These are phyloP conservation scores for Colletotrichum sp. DNA, from an alignment of 2,329 filamentous ascomycete species.

Conservation along the genomic window DNA sequence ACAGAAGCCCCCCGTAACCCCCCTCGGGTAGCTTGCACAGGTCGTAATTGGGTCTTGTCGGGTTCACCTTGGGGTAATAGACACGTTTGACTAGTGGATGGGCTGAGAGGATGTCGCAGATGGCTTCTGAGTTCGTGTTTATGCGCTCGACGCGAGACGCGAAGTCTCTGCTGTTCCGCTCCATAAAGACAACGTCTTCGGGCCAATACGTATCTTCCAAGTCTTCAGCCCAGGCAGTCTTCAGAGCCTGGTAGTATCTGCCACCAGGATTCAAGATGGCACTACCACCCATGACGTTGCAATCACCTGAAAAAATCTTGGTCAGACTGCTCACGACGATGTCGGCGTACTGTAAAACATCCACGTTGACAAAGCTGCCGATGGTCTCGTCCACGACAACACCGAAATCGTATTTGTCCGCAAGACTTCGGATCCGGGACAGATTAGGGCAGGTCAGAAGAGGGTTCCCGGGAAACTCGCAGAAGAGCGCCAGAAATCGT, in stretches of 20 bases:
- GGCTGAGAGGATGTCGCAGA: constrained; percentile 72
- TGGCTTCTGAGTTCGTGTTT: constrained; percentile 83
- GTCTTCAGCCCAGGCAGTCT: constrained; percentile 64
- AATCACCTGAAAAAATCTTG: constrained; percentile 96
- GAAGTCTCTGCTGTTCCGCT: constrained; percentile 95
- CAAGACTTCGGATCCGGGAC: constrained; percentile 77
- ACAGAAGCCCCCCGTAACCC: constrained; percentile 90
- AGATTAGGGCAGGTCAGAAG: constrained; percentile 86
- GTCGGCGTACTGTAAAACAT: constrained; percentile 88
- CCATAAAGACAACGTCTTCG: constrained; percentile 93
- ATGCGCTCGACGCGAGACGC: constrained; percentile 80
- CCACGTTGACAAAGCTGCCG: constrained; percentile 94
- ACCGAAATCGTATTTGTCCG: constrained; percentile 84
- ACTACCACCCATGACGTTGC: constrained; percentile 96
- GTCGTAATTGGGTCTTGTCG: constrained; percentile 77
- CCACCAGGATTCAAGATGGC: constrained; percentile 68
- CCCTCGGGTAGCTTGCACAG: constrained; percentile 73
- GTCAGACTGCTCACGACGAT: constrained; percentile 94
- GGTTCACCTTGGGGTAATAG: constrained; percentile 84
- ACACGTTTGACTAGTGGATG: constrained; percentile 74
- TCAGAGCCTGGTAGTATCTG: constrained; percentile 75
- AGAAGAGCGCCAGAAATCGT: constrained; percentile 83
- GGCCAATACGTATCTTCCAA: constrained; percentile 94
- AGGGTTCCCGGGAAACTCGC: constrained; percentile 94
- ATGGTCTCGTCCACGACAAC: constrained; percentile 96